These are phyloP conservation scores for Trypanosoma conorhini DNA, from an alignment of 208 protist species.

Conservation along the genomic window DNA sequence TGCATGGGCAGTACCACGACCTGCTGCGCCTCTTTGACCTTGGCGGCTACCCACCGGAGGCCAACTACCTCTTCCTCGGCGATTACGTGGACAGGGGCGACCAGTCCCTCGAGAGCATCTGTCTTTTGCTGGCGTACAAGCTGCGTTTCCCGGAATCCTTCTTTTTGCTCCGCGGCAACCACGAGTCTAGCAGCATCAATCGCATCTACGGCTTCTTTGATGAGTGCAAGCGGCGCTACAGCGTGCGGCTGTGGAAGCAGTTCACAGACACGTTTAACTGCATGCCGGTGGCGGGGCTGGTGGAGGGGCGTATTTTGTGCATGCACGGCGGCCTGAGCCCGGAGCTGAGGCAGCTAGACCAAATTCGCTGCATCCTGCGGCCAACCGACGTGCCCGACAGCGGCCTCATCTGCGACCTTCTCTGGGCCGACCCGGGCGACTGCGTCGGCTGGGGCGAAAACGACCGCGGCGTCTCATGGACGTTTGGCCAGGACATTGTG, in stretches of 20 bases:
- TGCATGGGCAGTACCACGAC: constrained; percentile 98
- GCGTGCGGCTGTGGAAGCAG: constrained; percentile 76
- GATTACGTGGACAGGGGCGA: constrained; percentile 98
- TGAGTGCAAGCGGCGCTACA: constrained; percentile 98
- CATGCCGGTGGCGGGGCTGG: constrained; percentile 49
- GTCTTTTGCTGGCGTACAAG: constrained; percentile 93
- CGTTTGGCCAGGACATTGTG: constrained; percentile 96
- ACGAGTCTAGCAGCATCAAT: constrained; percentile 98
- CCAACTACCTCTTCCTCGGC: constrained; percentile 97
- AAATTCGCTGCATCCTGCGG: constrained; percentile 91
- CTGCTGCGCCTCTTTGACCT: constrained; percentile 97
- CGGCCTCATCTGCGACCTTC: constrained; percentile 97
- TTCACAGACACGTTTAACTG: constrained; percentile 89
- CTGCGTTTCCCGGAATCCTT: constrained; percentile 97
- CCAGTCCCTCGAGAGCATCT: constrained; percentile 94
- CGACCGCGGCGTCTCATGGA: constrained; percentile 97
- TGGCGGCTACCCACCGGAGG: constrained; percentile 94
- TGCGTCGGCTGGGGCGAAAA: constrained; percentile 95
- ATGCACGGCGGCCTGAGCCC: constrained; percentile 71
- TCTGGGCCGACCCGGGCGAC: constrained; percentile 98
- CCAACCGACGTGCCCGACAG: constrained; percentile 98
- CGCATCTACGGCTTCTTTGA: constrained; percentile 99
- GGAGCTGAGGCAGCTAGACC: constrained; percentile 87
- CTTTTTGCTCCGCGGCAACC: constrained; percentile 98
- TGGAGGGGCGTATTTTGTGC: constrained; percentile 53